Base-by-base conservation (phyloP, 2,329 filamentous ascomycete species). In the Didymella pinodella region DNA sequence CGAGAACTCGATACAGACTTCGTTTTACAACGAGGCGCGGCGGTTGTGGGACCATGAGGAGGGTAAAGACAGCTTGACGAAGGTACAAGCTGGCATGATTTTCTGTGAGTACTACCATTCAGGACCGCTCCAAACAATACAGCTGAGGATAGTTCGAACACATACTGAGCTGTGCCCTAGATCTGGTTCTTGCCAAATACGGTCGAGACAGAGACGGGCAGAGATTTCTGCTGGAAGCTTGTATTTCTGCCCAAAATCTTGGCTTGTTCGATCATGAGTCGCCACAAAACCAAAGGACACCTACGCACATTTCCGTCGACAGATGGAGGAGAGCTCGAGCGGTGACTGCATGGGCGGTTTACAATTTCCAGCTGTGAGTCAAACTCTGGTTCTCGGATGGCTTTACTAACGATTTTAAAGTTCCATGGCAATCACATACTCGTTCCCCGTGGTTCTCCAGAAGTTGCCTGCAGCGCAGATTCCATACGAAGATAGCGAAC, bases 351-450 rank as follows among this genome's bases (percentile, higher is more conserved):
- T 75, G 72, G 72, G 61, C 64, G 5, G 40, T 72, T 11, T 69
- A 74, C 56, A 75, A 73, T 29, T 75, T 75, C 38, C 72, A 75
- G 61, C 54, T 74, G 72, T 73, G 57, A 51, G 69, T 58, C 18
- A 5, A 25, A 1, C 7, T 11, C 20, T 7, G 7, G n/a, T 12
- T 8, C 3, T 3, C 3, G 16, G 31, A 4, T 18, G 5, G 22
- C 11, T 12, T 6, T 2, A 26, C 63, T 70, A 25, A 71, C 34
- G 16, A 2, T 7, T 2, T 1, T 22, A 2, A 31, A 74, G 72
- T 26, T 64, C 65, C 1, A 72, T 74, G 70, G 65, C 72, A 7
- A 69, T 69, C 20, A 67, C 62, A 1, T 73, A 70, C 44, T 67
- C 65, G 14, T 66, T 70, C 28, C 65, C 68, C 10, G 54, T 59